Base-by-base conservation (phyloP, 1,284 basidiomycete genomes). In the Uromyces viciae-fabae region DNA sequence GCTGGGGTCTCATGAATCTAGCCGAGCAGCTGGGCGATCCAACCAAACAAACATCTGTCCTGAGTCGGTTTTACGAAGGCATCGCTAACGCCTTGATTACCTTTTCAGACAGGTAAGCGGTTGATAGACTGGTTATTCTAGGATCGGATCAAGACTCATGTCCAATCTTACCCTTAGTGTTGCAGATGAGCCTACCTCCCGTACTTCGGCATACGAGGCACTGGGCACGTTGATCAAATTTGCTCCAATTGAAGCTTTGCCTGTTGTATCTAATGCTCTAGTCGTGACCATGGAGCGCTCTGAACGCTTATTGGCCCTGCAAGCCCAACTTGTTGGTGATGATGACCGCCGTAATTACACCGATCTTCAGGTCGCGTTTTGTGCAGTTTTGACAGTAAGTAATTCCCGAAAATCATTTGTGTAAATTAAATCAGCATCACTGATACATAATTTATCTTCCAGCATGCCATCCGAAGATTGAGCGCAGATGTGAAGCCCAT, bases 321-420 rank as follows among this genome's bases (percentile, higher is more conserved):
- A 93, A 88, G 93, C 93, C 86, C 96, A 99, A 88, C 92, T 99
- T 75, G 89, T 99, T 64, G 97, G 96, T 74, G 89, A 92, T 60
- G 96, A 99, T 87, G 96, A 99, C 86, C 91, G 94, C 83, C 96
- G 96, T 87, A 99, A 98, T 88, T 98, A 96, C 94, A 96, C 95
- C 85, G 96, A 99, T 86, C 89, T 99, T 58, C 95, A 98, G 87
- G 93, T 94, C 87, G 97, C 96, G 87, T 90, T 98, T 84, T 98
- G 95, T 87, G 92, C 92, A 82, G 93, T 97, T 68, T 88, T 94
- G 81, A 92, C 93, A 76, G 93, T 93, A 84, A 85, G 92, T 88
- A 22, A 42, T 42, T 28, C 7, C 3, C 19, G 15, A 40, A n/a
- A n/a, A n/a, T n/a, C n/a, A n/a, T n/a, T n/a, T n/a, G n/a, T n/a